These are phyloP conservation scores for Penicillium expansum DNA, from an alignment of 2,329 filamentous ascomycete species.

Conservation along the genomic window DNA sequence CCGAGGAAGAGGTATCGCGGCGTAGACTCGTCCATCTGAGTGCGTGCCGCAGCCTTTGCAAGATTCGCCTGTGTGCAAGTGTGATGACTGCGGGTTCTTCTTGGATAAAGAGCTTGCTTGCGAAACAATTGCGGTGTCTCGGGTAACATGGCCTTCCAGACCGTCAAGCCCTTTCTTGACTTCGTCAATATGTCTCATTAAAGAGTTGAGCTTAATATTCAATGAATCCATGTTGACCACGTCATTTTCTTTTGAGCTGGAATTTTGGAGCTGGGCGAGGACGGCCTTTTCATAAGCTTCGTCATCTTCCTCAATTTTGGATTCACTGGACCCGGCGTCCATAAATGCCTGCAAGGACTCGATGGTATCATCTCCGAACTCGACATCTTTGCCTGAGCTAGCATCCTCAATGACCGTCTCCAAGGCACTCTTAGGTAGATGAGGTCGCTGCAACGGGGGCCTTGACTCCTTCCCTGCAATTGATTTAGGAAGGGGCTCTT, in stretches of 20 bases:
- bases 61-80: constrained; percentile 12
- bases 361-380: constrained; percentile 46
- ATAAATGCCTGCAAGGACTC: constrained; percentile 46
- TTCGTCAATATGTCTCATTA: constrained; percentile 42
- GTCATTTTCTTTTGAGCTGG: constrained; percentile 20
- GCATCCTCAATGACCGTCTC: constrained; percentile 43
- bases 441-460: constrained; percentile 33
- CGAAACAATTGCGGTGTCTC: constrained; percentile 18
- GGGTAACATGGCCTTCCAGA: constrained; percentile 39
- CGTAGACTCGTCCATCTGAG: constrained; percentile 30
- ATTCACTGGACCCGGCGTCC: constrained; percentile 26
- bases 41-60: constrained; percentile 27
- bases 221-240: constrained; percentile 37
- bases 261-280: constrained; percentile 23
- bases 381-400: constrained; percentile 39
- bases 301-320: constrained; percentile 33
- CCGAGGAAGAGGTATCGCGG: constrained; percentile 36
- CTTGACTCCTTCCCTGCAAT: constrained; percentile 18
- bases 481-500: constrained; percentile 1
- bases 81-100: constrained; percentile 9
- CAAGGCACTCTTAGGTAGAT: constrained; percentile 43
- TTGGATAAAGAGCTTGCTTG: constrained; percentile 14
- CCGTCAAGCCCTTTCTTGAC: constrained; percentile 41
- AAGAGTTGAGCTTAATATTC: constrained; percentile 39
- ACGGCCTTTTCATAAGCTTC: constrained; percentile 34